A percentile compares a stretch with the other conserved stretches of the same genome.
Conservation (phyloP, 2,329 filamentous ascomycete genomes). For the Chalaropsis ovoidea region DNA sequence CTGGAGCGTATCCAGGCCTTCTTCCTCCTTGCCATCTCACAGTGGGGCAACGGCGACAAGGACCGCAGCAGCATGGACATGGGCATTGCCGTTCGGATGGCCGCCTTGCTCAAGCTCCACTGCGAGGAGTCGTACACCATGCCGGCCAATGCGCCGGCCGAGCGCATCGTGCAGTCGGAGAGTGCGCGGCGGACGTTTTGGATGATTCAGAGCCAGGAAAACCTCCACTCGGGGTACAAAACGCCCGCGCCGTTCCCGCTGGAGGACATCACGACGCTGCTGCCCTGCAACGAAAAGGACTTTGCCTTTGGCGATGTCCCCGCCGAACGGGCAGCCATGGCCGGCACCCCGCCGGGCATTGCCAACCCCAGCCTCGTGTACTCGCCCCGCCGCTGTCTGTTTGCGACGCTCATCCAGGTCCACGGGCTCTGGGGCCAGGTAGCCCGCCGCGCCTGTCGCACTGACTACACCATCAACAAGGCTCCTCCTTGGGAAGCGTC, state of each 20-base stretch:
- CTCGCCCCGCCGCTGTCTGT: slow-evolving; percentile 31
- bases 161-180: slow-evolving; percentile 32
- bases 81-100: slow-evolving; percentile 34
- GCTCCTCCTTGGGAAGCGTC: slow-evolving; percentile 28
- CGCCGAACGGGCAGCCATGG: slow-evolving; percentile 30
- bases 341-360: slow-evolving; percentile 31
- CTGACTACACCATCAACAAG: slow-evolving; percentile 20
- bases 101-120: slow-evolving; percentile 32
- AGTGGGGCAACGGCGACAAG: slow-evolving; percentile 33
- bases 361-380: slow-evolving; percentile 29
- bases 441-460: slow-evolving; percentile 30
- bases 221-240: slow-evolving; percentile 33
- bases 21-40: slow-evolving; percentile 31
- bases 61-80: slow-evolving; percentile 33
- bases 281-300: slow-evolving; percentile 34
- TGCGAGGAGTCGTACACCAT: slow-evolving; percentile 34
- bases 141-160: slow-evolving; percentile 27
- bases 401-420: slow-evolving; percentile 34
- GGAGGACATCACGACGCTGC: slow-evolving; percentile 32
- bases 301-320: slow-evolving; percentile 33
- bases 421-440: slow-evolving; percentile 35
- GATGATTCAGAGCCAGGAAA: slow-evolving; percentile 34
- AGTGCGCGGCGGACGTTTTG: slow-evolving; percentile 34
- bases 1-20: slow-evolving; percentile 31
- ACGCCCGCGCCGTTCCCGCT: slow-evolving; percentile 32